Conservation (phyloP, 441 rosid genomes). For the Kokia cookei region DNA sequence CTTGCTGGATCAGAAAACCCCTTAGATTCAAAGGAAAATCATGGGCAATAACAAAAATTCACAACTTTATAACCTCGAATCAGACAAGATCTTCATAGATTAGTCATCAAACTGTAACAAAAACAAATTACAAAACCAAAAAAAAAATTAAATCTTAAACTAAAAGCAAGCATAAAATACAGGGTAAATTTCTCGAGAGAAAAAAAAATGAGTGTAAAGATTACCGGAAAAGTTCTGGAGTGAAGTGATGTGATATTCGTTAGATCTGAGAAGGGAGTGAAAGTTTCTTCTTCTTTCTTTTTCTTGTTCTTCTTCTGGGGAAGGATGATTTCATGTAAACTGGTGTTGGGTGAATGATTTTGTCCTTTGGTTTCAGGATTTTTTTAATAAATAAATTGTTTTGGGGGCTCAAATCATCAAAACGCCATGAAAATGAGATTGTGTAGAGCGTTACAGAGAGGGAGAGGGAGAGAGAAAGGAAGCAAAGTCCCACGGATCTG, state of each 20-base stretch:
- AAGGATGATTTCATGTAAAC: background rate
- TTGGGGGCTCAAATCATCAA: background rate
- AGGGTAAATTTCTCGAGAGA: background rate
- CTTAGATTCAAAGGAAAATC: slow-evolving; percentile 12
- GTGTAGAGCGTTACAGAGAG: background rate
- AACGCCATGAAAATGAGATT: slow-evolving; percentile 20
- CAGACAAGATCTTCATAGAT: slow-evolving; percentile 11
- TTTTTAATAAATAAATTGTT: background rate
- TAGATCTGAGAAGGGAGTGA: slow-evolving; percentile 13
- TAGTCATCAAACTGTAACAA: slow-evolving; percentile 18
- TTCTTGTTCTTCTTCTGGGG: background rate
- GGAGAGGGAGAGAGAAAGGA: background rate
- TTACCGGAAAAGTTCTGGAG: slow-evolving; percentile 8
- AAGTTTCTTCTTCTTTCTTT: background rate
- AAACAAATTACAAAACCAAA: background rate
- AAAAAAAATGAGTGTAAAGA: background rate
- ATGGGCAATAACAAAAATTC: background rate
- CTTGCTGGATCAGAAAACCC: background rate
- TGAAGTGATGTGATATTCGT: background rate
- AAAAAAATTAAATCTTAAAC: background rate
- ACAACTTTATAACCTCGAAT: slow-evolving; percentile 9
- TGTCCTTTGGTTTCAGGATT: background rate
- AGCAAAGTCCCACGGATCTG: slow-evolving; percentile 47
- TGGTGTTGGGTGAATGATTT: background rate
- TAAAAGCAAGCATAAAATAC: background rate